Evolutionary conservation across 140 eudicot genomes (phyloP), one percentile per base, ranked within the genome.

Genomic region (Anethum foeniculum): DNA sequence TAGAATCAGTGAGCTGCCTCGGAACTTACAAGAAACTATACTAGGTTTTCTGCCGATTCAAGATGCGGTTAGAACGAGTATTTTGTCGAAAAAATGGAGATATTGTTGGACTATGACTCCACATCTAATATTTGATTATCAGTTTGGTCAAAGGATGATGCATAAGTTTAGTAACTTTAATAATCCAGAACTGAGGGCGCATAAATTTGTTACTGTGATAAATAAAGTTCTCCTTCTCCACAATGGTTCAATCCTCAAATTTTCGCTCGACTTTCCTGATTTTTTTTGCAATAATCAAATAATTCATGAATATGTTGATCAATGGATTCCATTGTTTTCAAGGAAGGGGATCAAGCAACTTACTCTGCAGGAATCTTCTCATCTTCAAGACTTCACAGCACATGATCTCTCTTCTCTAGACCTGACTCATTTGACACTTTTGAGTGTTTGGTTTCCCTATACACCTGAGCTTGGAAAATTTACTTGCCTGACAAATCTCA

Each of bases 261-360:
- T 67, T 67, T 28, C 21, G 19, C 38, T 25, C 38, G 0, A 1
- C 16, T 25, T 64, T 1, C 71, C 71, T 25, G 6, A 5, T 0
- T 0, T 3, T 3, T 52, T 25, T 25, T 25, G 13, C 7, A 3
- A 1, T 9, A 14, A 2, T 12, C 6, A 28, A 65, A 65, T 30
- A 27, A 28, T 65, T 16, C 16, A 30, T 65, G 39, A 27, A 4
- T 28, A 27, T 5, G 28, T 65, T 25, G 10, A 65, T 65, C 73
- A 28, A 8, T 65, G 73, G 73, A 10, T 65, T 27, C 32, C 34
- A 3, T 28, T 65, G 7, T 65, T 65, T 10, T 28, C 73, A 65
- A 65, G 39, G 73, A 65, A 28, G 14, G 73, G 73, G 30, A 28
- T 67, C 73, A 67, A 67, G 73, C 73, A 67, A 67, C 73, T 67